Evolutionary conservation across 257 asterid species (phyloP).

Genomic region (Buddleja alternifolia): DNA sequence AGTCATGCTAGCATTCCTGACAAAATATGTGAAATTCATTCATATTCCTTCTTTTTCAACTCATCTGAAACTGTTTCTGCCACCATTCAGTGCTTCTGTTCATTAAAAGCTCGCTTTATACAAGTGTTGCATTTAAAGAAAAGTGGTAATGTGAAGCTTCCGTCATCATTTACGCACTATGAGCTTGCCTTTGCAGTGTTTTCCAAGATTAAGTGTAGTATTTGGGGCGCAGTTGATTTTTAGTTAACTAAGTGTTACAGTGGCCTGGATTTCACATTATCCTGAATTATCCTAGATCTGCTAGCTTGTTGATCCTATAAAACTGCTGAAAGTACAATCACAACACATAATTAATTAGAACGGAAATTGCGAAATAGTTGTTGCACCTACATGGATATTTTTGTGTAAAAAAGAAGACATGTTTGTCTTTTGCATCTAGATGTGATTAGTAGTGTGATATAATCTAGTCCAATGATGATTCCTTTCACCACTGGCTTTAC

Average conservation of each 20-base stretch:
- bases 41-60: neutral
- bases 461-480: neutral
- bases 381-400: neutral
- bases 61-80: no score
- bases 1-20: constrained; percentile 12
- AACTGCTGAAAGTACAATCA: neutral
- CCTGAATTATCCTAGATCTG: constrained; percentile 2
- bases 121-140: no score
- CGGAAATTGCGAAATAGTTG: neutral
- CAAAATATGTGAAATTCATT: constrained; percentile 16
- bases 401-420: neutral
- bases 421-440: neutral
- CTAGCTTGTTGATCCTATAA: constrained; percentile 23
- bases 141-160: no score
- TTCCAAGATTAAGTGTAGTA: neutral
- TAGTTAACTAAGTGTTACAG: neutral
- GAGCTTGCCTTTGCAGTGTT: neutral
- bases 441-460: neutral
- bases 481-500: constrained; percentile 12
- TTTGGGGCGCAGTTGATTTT: neutral
- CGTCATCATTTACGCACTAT: no score
- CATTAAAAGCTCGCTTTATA: no score
- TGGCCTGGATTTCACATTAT: neutral
- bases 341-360: neutral
- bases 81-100: no score